Evolutionary conservation across 2,329 filamentous ascomycete genomes (phyloP).

Genomic region (Cercospora canescens): DNA sequence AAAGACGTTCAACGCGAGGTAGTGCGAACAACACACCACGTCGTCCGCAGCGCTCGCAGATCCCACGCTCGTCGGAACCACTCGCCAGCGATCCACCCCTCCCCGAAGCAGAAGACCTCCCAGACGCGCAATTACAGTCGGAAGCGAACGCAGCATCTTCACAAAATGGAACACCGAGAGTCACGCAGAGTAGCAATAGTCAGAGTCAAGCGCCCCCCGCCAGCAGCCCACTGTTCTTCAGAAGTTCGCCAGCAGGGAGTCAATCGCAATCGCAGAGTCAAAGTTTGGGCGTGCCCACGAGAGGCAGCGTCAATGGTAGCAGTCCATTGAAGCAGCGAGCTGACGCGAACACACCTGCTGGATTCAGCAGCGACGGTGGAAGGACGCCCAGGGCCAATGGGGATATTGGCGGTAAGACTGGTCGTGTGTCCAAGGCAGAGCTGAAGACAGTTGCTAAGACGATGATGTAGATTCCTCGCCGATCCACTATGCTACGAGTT

Average conservation of each 20-base stretch:
- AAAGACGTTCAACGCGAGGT: constrained; percentile 55
- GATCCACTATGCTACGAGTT: constrained; percentile 86
- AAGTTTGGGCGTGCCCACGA: constrained; percentile 29
- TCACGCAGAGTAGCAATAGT: constrained; percentile 21
- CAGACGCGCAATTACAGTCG: constrained; percentile 44
- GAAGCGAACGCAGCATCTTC: constrained; percentile 40
- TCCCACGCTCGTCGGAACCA: constrained; percentile 40
- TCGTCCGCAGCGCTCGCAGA: constrained; percentile 56
- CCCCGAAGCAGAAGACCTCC: constrained; percentile 26
- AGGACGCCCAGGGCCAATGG: constrained; percentile 70
- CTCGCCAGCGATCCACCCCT: constrained; percentile 43
- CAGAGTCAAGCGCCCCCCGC: constrained; percentile 39
- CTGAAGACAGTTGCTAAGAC: constrained; percentile 22
- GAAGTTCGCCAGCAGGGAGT: constrained; percentile 57
- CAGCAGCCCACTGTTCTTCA: constrained; percentile 82
- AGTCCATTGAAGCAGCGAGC: constrained; percentile 46
- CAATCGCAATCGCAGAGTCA: constrained; percentile 33
- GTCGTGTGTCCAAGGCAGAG: neutral
- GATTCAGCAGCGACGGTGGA: constrained; percentile 57
- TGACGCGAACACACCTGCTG: constrained; percentile 30
- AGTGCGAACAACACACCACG: constrained; percentile 48
- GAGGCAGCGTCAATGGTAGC: constrained; percentile 49
- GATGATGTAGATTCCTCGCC: constrained; percentile 76
- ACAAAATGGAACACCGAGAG: constrained; percentile 22
- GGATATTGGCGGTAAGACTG: constrained; percentile 61